These are phyloP conservation scores for Dillenia suffruticosa DNA, from an alignment of 164 flowering plant species.

Conservation along the genomic window DNA sequence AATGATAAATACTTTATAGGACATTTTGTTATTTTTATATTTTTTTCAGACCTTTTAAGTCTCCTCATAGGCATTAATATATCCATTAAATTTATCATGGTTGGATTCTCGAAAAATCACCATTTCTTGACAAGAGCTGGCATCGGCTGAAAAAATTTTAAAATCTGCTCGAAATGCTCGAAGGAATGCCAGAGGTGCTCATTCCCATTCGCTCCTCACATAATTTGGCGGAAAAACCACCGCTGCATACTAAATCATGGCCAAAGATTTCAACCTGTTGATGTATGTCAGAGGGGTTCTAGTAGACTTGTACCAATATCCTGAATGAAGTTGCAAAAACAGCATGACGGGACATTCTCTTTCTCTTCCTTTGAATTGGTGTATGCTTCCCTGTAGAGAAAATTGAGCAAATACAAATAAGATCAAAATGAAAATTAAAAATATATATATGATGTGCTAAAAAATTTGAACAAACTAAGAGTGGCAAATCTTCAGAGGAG, in stretches of 20 bases:
- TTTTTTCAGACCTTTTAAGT: too few species aligned
- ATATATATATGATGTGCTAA: too few species aligned
- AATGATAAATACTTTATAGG: too few species aligned
- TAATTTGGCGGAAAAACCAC: slow-evolving; percentile 22
- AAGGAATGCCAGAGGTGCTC: neutral
- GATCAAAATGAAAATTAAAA: neutral
- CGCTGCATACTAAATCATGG: neutral
- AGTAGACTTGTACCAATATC: slow-evolving; percentile 35
- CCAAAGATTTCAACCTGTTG: slow-evolving; percentile 34
- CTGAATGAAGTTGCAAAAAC: slow-evolving; percentile 19
- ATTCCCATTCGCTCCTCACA: slow-evolving; percentile 40
- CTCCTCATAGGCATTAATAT: too few species aligned
- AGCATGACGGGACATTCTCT: slow-evolving; percentile 32
- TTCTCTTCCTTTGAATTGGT: slow-evolving; percentile 41
- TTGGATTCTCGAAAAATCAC: too few species aligned
- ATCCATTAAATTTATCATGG: too few species aligned
- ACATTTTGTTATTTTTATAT: too few species aligned
- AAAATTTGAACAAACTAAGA: too few species aligned
- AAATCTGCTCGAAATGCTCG: neutral
- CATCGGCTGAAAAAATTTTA: neutral
- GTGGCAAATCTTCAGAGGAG: too few species aligned
- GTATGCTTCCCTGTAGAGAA: slow-evolving; percentile 39
- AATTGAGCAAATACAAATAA: neutral
- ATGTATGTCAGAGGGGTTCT: slow-evolving; percentile 28
- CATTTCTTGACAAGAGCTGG: too few species aligned